Conservation (phyloP, 495 filamentous ascomycete genomes). For the Aspergillus saccharolyticus region DNA sequence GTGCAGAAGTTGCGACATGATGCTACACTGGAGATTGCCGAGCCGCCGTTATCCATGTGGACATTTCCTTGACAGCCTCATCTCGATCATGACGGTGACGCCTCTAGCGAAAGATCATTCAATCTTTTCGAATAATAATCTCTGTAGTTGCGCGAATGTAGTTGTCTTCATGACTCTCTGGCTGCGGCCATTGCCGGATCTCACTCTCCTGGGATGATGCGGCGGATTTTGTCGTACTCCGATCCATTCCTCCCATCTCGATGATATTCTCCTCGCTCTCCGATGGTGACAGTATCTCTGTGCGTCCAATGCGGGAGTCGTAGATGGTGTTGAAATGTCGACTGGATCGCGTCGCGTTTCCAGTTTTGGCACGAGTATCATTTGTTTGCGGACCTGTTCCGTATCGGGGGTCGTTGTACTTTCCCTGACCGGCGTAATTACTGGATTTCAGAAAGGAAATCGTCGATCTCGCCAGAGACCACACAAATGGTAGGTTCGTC, state of each 20-base stretch:
- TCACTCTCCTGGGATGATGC: background rate
- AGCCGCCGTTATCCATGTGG: too few species aligned
- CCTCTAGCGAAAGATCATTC: too few species aligned
- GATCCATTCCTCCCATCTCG: background rate
- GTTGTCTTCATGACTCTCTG: background rate
- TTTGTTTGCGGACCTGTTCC: background rate
- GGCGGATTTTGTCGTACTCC: background rate
- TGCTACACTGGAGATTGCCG: too few species aligned
- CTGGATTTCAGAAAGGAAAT: background rate
- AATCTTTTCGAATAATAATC: background rate
- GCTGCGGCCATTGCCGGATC: background rate
- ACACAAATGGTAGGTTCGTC: background rate
- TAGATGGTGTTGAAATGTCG: background rate
- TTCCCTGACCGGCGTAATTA: background rate
- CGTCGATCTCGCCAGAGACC: slow-evolving; percentile 1
- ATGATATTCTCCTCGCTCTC: slow-evolving; percentile 5
- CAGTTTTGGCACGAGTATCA: background rate
- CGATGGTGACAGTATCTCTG: background rate
- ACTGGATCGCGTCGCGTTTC: background rate
- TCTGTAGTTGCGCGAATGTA: background rate
- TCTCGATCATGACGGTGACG: too few species aligned
- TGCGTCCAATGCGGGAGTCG: background rate
- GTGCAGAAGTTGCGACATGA: too few species aligned
- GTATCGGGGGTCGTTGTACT: background rate
- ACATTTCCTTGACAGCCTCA: too few species aligned